Percentiles rank a stretch among this genome's conserved stretches.
Conservation (phyloP, 2,329 filamentous ascomycete genomes). For the Ceratocystis cubensis region DNA sequence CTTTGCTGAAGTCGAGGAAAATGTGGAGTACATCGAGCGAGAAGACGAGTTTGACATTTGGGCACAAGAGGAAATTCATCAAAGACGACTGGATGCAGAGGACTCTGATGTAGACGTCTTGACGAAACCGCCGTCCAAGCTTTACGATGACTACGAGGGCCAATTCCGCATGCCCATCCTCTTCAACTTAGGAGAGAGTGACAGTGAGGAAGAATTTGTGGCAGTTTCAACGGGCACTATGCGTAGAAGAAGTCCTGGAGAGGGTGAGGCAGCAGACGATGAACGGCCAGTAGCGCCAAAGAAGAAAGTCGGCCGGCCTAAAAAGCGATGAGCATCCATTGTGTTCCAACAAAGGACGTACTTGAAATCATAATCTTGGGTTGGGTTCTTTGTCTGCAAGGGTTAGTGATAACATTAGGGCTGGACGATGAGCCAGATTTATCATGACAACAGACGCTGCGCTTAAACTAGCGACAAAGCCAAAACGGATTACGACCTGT, state of each 20-base stretch:
- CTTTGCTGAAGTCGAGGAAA: conserved; percentile 95
- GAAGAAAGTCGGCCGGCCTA: conserved; percentile 35
- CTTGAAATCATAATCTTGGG: neutral
- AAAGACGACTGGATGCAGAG: conserved; percentile 76
- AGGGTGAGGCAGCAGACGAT: conserved; percentile 49
- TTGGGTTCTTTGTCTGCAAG: neutral
- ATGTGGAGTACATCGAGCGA: conserved; percentile 87
- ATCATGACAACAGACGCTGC: neutral
- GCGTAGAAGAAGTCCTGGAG: conserved; percentile 69
- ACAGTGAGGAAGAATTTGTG: conserved; percentile 82
- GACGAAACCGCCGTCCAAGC: conserved; percentile 56
- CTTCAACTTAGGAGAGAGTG: conserved; percentile 84
- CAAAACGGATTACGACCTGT: neutral
- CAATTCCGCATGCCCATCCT: conserved; percentile 86
- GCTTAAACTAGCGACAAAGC: neutral
- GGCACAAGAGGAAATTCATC: conserved; percentile 84
- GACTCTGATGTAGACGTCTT: conserved; percentile 90
- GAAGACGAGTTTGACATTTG: conserved; percentile 99
- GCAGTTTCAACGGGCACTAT: conserved; percentile 66
- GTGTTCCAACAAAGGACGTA: neutral
- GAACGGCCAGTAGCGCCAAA: conserved; percentile 28
- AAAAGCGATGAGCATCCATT: conserved; percentile 29
- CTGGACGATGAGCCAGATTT: neutral
- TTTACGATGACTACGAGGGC: conserved; percentile 45
- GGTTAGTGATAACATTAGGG: neutral